These are phyloP conservation scores for Salix brachista DNA, from an alignment of 345 rosid genomes.

Conservation along the genomic window DNA sequence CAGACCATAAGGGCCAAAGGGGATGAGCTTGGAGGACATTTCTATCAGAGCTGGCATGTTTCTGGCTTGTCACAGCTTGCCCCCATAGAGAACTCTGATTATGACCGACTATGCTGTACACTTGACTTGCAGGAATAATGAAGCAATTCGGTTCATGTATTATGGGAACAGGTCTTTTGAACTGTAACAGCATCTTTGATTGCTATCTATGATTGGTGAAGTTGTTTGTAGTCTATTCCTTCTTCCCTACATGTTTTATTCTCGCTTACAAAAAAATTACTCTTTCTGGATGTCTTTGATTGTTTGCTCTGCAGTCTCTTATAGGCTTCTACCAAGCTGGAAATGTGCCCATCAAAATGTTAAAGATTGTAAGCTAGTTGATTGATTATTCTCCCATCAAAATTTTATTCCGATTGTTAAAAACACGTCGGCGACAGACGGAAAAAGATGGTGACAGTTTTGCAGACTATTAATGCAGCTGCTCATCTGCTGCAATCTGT, in stretches of 20 bases:
- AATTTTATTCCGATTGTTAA: background rate
- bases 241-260: background rate
- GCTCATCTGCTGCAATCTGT: background rate
- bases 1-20: slow-evolving; percentile 14
- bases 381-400: background rate
- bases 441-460: no score
- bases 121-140: background rate
- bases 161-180: slow-evolving; percentile 1
- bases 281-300: background rate
- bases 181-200: slow-evolving; percentile 1
- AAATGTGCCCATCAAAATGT: background rate
- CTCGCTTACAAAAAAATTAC: background rate
- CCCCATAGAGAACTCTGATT: background rate
- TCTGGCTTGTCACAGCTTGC: background rate
- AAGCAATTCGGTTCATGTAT: slow-evolving; percentile 12
- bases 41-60: background rate
- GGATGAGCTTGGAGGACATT: background rate
- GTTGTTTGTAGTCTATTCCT: background rate
- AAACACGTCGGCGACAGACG: background rate
- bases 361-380: background rate
- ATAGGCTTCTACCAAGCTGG: background rate
- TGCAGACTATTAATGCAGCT: background rate
- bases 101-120: background rate
- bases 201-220: background rate
- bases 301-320: background rate